Evolutionary conservation across 345 rosid species (phyloP).

Genomic region (Capsella bursapastoris): DNA sequence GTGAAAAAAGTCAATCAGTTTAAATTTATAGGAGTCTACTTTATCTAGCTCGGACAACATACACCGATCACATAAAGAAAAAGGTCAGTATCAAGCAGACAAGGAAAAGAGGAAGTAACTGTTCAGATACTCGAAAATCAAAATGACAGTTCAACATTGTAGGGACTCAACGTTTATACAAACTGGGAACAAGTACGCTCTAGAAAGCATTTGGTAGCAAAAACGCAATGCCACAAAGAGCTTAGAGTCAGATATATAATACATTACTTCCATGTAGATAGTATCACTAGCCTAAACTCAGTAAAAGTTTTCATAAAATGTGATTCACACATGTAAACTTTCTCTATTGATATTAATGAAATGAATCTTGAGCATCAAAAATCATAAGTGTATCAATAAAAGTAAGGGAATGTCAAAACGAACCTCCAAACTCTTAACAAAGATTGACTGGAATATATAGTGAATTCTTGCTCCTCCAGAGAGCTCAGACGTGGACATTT

Average conservation of each 20-base stretch:
- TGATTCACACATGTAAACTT: background rate
- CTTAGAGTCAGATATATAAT: conserved; percentile 4
- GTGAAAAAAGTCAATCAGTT: conserved; percentile 25
- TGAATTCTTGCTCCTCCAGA: conserved; percentile 75
- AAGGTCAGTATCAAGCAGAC: conserved; percentile 12
- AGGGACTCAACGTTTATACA: background rate
- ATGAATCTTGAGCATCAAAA: background rate
- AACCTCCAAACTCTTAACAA: conserved; percentile 76
- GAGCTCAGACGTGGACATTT: conserved; percentile 65
- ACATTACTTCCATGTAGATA: background rate
- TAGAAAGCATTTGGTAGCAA: background rate
- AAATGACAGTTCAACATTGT: background rate
- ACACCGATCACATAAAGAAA: conserved; percentile 16
- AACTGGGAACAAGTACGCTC: background rate
- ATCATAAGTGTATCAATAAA: conserved; percentile 4
- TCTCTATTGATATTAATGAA: conserved; percentile 15
- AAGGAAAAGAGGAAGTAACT: background rate
- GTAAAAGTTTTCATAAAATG: background rate
- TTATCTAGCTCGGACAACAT: conserved; percentile 5
- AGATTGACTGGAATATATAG: conserved; percentile 69
- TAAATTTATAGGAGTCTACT: conserved; percentile 20
- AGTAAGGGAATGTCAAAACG: conserved; percentile 4
- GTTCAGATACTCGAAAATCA: background rate
- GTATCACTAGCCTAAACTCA: conserved; percentile 5
- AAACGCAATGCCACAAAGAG: background rate